phyloP scores from a whole-genome alignment of 192 early-diverging fungal genomes.

The Entrophospora sp. region DNA sequence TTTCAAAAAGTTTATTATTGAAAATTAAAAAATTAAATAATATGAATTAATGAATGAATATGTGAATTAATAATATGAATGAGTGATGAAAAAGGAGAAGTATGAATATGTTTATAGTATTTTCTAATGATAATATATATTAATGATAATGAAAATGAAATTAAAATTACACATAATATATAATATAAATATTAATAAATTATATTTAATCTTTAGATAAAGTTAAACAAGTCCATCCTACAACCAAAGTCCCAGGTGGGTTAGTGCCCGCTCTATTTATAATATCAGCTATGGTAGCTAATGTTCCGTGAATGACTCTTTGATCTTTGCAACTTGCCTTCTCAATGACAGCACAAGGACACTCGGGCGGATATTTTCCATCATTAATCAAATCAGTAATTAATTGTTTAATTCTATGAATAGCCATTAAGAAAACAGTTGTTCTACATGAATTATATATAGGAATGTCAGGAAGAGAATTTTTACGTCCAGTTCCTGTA shows the following conservation, averaged over 20 bases:
- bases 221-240: conserved; percentile 46
- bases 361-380: conserved; percentile 52
- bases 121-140: no score
- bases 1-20: no score
- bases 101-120: no score
- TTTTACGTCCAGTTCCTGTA: conserved; percentile 66
- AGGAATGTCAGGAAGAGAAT: conserved; percentile 73
- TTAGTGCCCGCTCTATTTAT: conserved; percentile 58
- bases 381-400: conserved; percentile 43
- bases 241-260: conserved; percentile 73
- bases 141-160: no score
- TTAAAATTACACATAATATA: no score
- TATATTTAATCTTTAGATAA: no score
- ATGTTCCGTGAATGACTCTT: conserved; percentile 58
- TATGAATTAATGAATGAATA: no score
- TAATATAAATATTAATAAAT: no score
- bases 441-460: conserved; percentile 57
- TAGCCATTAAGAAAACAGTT: conserved; percentile 76
- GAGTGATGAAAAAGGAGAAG: no score
- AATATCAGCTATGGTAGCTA: conserved; percentile 55
- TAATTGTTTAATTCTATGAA: conserved; percentile 58
- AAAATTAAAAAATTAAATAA: no score
- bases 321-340: conserved; percentile 67
- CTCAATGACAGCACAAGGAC: conserved; percentile 82
- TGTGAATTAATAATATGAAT: no score